Evolutionary conservation across 202 grass and related monocot species (phyloP), one percentile per base, ranked within the genome.

Genomic region (Eragrostis tef): DNA sequence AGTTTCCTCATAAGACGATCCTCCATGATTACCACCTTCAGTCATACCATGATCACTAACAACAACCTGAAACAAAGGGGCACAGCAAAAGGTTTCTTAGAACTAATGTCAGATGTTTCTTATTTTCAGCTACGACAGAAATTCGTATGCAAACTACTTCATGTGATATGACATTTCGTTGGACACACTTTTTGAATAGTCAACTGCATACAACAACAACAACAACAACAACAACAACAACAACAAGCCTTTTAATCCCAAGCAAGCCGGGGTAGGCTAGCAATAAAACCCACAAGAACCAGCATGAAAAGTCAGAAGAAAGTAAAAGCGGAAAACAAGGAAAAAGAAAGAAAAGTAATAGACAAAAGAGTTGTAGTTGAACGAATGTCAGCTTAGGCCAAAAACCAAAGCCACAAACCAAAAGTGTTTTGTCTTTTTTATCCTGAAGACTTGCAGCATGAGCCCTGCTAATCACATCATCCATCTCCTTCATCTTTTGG

Each of bases 1-100:
- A 48, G 87, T 93, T 83, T 94, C 92, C 87, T 98, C 88, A 27
- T 90, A 98, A 31, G 92, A 98, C 71, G 95, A 98, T 64, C 92
- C 95, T 70, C 95, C 95, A 85, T 98, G 95, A 83, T 93, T 98
- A 84, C 95, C 95, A 70, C 85, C 82, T 71, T 89, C 79, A 83
- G 92, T 98, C 95, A 98, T 98, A 78, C 95, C 95, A 88, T 94
- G 95, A 74, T 94, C 95, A 67, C 95, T 98, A 73, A 94, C 85
- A 57, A 98, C 85, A 82, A 98, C 88, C 95, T 94, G 85, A 86
- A 83, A 85, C 20, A 53, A 71, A 16, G 17, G 50, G 41, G 11
- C 4, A 68, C 20, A 61, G 27, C 5, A 85, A 79, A 74, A 85
- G 60, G 22, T n/a, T 1, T 41, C 56, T 65, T 6, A 89, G 58